Base-by-base conservation (phyloP, 2,329 filamentous ascomycete species). In the Aaosphaeria arxii region DNA sequence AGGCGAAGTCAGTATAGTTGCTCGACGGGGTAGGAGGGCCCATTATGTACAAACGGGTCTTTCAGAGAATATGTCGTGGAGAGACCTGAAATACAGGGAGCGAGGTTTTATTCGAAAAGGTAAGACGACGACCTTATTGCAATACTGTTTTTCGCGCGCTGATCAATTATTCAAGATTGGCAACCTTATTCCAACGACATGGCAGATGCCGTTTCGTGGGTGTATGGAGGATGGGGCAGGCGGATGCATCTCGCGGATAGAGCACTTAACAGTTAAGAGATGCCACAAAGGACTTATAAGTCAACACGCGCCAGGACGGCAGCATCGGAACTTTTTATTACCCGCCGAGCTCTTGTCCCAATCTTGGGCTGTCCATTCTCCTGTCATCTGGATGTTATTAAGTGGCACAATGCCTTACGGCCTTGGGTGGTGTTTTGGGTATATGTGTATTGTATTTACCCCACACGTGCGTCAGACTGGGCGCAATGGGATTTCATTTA, bases 191-290 rank as follows among this genome's bases (percentile, higher is more conserved):
- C 66, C 45, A 58, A 67, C 43, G 62, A 69, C 44, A 66, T 64
- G 62, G 62, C 65, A 5, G 66, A 69, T 47, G 64, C 65, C 9
- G 57, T 64, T 29, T 62, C 61, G 2, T 69, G 66, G 66, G 54
- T 69, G 9, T 69, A 69, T 44, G 65, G 65, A 5, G 66, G 65
- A 6, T 65, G 59, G 54, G 59, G 61, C 3, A 52, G 62, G 42
- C 53, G 66, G 28, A 62, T 63, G 55, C 58, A 66, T 39, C 50
- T 68, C 17, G 65, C 66, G 11, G 56, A 61, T 30, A 47, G 55
- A 7, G 66, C 64, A 6, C 52, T 64, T 38, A 45, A 46, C 40
- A 31, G 42, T n/a, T 56, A 30, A 42, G 40, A 17, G 42, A 29
- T 13, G 24, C 17, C 41, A 4, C 28, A 33, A 3, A 3, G 6